Evolutionary conservation across 345 rosid genomes (phyloP).

Genomic region (Gossypium australe): DNA sequence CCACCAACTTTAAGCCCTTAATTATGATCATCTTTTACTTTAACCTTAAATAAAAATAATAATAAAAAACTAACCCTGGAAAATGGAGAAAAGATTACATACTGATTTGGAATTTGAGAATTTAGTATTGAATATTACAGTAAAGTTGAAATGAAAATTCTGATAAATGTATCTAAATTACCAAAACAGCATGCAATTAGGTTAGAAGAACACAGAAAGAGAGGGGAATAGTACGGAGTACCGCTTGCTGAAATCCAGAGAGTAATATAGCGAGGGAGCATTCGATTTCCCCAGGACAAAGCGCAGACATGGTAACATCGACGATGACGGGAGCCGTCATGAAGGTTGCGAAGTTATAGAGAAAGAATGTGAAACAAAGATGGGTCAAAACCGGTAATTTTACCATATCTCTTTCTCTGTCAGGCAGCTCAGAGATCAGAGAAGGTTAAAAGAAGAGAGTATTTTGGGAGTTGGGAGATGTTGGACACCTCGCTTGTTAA

Average conservation of each 20-base stretch:
- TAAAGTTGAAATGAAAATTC: not conserved
- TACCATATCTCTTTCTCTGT: constrained; percentile 16
- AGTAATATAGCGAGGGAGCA: constrained; percentile 41
- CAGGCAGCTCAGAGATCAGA: not conserved
- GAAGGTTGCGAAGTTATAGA: constrained; percentile 22
- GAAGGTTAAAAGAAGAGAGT: not conserved
- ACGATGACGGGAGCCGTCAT: constrained; percentile 35
- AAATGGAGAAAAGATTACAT: no score
- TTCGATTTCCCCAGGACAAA: constrained; percentile 36
- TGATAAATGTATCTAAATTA: no score
- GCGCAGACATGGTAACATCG: constrained; percentile 38
- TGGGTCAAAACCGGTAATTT: constrained; percentile 20
- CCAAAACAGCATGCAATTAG: not conserved
- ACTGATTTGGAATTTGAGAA: not conserved
- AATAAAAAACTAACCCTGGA: not conserved
- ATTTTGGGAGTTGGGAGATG: not conserved
- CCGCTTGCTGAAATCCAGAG: constrained; percentile 39
- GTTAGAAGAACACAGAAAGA: not conserved
- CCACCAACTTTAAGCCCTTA: not conserved
- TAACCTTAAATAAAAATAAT: not conserved
- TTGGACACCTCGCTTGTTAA: not conserved
- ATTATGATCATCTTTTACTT: not conserved
- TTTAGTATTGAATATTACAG: not conserved
- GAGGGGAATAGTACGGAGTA: not conserved
- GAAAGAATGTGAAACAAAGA: constrained; percentile 28